Base-by-base conservation (phyloP, 2,329 filamentous ascomycete genomes). In the Ophiostoma montium region DNA sequence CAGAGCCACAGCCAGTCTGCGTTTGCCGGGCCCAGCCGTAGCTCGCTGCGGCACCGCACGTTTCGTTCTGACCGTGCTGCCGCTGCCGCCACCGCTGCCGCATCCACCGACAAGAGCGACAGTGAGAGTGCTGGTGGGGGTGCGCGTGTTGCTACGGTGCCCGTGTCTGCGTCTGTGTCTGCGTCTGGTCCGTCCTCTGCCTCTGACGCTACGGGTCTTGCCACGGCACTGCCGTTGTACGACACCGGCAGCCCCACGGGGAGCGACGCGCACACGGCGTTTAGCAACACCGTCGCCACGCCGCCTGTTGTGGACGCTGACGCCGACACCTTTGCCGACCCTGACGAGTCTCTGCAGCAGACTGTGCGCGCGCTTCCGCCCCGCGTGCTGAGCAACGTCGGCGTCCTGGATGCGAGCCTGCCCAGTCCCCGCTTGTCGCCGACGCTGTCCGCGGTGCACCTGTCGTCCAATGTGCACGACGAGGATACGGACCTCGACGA, bases 401-500 rank as follows among this genome's bases (percentile, higher is more conserved):
- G 80, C 50, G 80, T 82, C 35, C 85, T 92, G 62, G 90, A 95
- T 69, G 87, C 86, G 55, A 95, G 87, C 65, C 72, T 98, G 53
- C 92, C 92, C 47, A 98, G 92, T 63, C 92, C 92, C 32, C 89
- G 92, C 59, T 68, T 98, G 50, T 98, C 92, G 23, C 92, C 92
- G 4, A 94, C 90, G 6, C 77, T 94, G 52, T 86, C 86, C 57
- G 84, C 90, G 39, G 71, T 72, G 23, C 72, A 77, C 57, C 61
- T 71, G 8, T 69, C 69, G 19, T 59, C 62, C 1, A 58, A 59
- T 23, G 62, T 62, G 23, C 63, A 64, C 15, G 67, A 72, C 39
- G 71, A 74, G 1, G 65, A 66, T 11, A 66, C 66, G 3, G 68
- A 68, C 9, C 67, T 65, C 3, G 67, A 65, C 4, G 59, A 66